A percentile compares a stretch with the other conserved stretches of the same genome.
phyloP scores from a whole-genome alignment of 768 basidiomycete species.

The Chalciporus pseudorubinellus region DNA sequence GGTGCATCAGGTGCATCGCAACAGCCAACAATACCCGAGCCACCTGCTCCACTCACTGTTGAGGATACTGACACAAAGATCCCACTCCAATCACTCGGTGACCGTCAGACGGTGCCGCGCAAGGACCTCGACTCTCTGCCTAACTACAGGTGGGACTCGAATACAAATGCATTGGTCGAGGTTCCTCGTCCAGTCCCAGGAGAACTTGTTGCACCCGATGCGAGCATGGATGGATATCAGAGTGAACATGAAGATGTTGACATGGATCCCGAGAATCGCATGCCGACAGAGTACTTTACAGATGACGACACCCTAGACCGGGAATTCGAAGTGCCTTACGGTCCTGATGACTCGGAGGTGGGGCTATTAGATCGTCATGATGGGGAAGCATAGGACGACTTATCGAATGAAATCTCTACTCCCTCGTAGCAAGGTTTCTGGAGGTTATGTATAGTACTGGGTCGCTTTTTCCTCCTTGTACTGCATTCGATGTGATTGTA shows the following conservation, averaged over 20 bases:
- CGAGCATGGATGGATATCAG: background rate
- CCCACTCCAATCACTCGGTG: background rate
- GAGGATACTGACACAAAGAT: background rate
- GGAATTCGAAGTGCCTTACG: background rate
- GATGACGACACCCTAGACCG: background rate
- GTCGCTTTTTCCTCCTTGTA: too few relatives aligned
- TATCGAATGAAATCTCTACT: too few relatives aligned
- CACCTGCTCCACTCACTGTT: background rate
- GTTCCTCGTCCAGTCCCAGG: background rate
- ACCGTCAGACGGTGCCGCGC: background rate
- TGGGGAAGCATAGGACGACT: too few relatives aligned
- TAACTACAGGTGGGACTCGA: constrained; percentile 10
- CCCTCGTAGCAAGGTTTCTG: too few relatives aligned
- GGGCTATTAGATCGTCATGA: too few relatives aligned
- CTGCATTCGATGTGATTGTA: too few relatives aligned
- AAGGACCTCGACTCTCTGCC: background rate
- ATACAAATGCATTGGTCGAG: background rate
- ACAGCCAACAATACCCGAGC: background rate
- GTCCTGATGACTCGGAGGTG: background rate
- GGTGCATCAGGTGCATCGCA: background rate
- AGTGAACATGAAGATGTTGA: constrained; percentile 10
- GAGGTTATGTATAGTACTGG: too few relatives aligned
- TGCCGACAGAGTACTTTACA: background rate
- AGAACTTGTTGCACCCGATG: background rate
- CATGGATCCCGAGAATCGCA: background rate